A percentile compares a stretch with the other conserved stretches of the same genome.
These are phyloP conservation scores for Pythium oligandrum DNA, from an alignment of 352 stramenopile species.

Conservation along the genomic window DNA sequence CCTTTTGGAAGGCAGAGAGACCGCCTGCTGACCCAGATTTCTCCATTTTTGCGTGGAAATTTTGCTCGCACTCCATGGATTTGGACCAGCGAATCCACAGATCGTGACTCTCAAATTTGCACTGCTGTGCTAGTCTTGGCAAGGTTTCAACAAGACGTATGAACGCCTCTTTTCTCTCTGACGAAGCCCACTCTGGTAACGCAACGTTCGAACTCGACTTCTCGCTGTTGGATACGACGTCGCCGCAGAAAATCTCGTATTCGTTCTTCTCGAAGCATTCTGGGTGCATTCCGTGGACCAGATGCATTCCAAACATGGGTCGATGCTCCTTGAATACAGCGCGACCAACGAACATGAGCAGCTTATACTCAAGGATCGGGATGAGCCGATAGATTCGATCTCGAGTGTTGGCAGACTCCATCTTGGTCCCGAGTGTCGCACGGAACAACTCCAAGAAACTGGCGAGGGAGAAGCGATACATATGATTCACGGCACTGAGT, in stretches of 20 bases:
- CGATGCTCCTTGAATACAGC: conserved; percentile 93
- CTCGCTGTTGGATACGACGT: conserved; percentile 41
- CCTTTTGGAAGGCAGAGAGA: conserved; percentile 88
- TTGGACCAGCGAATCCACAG: conserved; percentile 90
- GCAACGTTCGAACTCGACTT: conserved; percentile 12
- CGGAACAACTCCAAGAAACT: conserved; percentile 89
- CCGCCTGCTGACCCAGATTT: conserved; percentile 36
- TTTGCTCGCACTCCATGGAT: conserved; percentile 84
- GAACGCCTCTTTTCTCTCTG: conserved; percentile 87
- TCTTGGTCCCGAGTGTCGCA: conserved; percentile 72
- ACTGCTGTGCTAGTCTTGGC: conserved; percentile 54
- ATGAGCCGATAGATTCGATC: conserved; percentile 82
- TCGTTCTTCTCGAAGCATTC: conserved; percentile 92
- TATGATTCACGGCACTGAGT: conserved; percentile 89
- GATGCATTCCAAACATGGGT: conserved; percentile 91
- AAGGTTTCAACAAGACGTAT: conserved; percentile 67
- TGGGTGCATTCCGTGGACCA: conserved; percentile 91
- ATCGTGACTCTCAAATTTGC: conserved; percentile 80
- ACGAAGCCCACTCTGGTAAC: conserved; percentile 73
- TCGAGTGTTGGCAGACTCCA: conserved; percentile 68
- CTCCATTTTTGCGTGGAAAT: conserved; percentile 88
- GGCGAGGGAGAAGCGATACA: conserved; percentile 94
- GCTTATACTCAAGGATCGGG: conserved; percentile 82
- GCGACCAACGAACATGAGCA: conserved; percentile 91
- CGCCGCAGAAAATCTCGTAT: conserved; percentile 91